phyloP scores from a whole-genome alignment of 768 basidiomycete genomes.

The Russula earlei region DNA sequence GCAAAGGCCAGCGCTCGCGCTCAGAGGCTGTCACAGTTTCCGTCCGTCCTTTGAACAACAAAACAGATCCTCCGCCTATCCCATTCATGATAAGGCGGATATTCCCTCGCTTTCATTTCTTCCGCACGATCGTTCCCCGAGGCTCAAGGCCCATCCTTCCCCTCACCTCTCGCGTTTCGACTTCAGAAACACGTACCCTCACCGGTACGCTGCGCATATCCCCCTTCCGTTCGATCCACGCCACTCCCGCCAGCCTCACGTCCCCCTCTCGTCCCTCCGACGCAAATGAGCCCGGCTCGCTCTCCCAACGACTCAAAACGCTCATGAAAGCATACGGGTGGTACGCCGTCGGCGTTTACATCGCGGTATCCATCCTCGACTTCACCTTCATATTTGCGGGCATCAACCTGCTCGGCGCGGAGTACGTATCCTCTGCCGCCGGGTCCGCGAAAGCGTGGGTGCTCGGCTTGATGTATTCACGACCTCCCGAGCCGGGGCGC shows the following conservation, averaged over 20 bases:
- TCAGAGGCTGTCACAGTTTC: too few species aligned
- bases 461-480: slow-evolving; percentile 36
- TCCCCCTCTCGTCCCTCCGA: slow-evolving; percentile 26
- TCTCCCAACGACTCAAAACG: slow-evolving; percentile 65
- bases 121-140: slow-evolving; percentile 38
- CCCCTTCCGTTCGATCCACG: slow-evolving; percentile 39
- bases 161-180: slow-evolving; percentile 32
- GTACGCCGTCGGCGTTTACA: slow-evolving; percentile 91
- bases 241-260: slow-evolving; percentile 40
- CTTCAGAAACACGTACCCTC: slow-evolving; percentile 26
- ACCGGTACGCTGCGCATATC: slow-evolving; percentile 26
- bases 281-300: slow-evolving; percentile 38
- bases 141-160: slow-evolving; percentile 39
- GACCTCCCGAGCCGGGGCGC: slow-evolving; percentile 54
- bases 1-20: too few species aligned
- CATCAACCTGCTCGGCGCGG: slow-evolving; percentile 83
- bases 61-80: not conserved
- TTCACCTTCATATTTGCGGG: slow-evolving; percentile 77
- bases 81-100: slow-evolving; percentile 22
- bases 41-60: too few species aligned
- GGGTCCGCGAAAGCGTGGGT: slow-evolving; percentile 45
- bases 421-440: slow-evolving; percentile 70
- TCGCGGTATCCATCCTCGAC: slow-evolving; percentile 64
- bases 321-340: slow-evolving; percentile 91
- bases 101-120: slow-evolving; percentile 36